Evolutionary conservation across 129 eudicot species (phyloP).

Genomic region (Apium graveolens): DNA sequence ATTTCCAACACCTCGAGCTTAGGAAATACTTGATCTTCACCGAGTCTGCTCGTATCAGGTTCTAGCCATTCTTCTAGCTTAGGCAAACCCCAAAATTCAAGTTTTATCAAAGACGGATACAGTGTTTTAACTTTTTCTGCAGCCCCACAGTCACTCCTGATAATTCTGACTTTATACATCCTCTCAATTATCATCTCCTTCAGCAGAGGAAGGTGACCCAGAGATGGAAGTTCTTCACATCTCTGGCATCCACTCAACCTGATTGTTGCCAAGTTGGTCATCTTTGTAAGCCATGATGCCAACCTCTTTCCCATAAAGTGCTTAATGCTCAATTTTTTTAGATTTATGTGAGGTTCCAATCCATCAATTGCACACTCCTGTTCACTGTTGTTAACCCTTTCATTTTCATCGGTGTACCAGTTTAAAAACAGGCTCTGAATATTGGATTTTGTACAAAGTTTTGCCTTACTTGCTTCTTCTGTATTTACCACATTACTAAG

Average conservation of each 20-base stretch:
- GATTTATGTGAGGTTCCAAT: background rate
- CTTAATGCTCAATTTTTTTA: background rate
- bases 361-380: background rate
- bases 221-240: constrained; percentile 15
- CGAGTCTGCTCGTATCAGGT: background rate
- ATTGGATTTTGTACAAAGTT: constrained; percentile 10
- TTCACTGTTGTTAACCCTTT: background rate
- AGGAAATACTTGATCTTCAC: background rate
- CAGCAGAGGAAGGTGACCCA: constrained; percentile 19
- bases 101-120: background rate
- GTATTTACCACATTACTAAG: constrained; percentile 7
- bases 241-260: background rate
- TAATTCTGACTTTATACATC: constrained; percentile 3
- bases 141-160: background rate
- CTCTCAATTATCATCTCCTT: background rate
- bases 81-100: background rate
- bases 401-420: background rate
- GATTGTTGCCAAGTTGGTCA: background rate
- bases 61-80: constrained; percentile 17
- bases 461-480: constrained; percentile 17
- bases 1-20: background rate
- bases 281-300: background rate
- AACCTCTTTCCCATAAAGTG: background rate
- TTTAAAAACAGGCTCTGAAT: background rate
- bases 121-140: background rate